phyloP scores from a whole-genome alignment of 345 rosid genomes.

The Lepidium africanum region DNA sequence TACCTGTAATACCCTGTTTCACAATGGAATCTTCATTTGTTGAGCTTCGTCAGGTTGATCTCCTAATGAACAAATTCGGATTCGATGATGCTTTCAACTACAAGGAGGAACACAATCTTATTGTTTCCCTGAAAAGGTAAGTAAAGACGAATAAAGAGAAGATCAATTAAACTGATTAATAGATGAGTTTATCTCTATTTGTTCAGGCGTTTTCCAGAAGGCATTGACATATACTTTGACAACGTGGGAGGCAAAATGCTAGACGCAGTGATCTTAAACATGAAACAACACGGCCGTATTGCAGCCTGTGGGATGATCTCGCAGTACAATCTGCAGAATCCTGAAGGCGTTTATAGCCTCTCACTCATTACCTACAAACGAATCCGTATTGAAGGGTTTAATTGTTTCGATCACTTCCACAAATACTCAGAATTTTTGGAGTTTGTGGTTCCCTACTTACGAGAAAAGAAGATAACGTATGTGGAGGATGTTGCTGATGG shows the following conservation, averaged over 20 bases:
- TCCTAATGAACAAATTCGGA: slow-evolving; percentile 46
- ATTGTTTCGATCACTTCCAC: slow-evolving; percentile 35
- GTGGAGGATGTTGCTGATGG: slow-evolving; percentile 54
- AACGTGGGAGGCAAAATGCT: slow-evolving; percentile 51
- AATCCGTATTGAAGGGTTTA: slow-evolving; percentile 31
- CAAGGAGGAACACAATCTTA: slow-evolving; percentile 39
- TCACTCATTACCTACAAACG: slow-evolving; percentile 16
- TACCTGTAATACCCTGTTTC: background rate
- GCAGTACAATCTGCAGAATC: slow-evolving; percentile 37
- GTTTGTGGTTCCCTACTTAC: slow-evolving; percentile 28
- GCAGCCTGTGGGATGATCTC: slow-evolving; percentile 57
- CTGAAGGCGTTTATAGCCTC: slow-evolving; percentile 27
- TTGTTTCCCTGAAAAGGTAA: slow-evolving; percentile 42
- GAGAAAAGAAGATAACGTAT: slow-evolving; percentile 41
- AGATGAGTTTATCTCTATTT: background rate
- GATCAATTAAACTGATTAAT: background rate
- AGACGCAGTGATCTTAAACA: slow-evolving; percentile 45
- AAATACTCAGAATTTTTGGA: slow-evolving; percentile 36
- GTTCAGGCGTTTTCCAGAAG: slow-evolving; percentile 28
- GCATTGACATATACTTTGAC: slow-evolving; percentile 33
- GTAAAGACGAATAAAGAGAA: background rate
- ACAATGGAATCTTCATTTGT: background rate
- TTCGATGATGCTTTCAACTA: slow-evolving; percentile 65
- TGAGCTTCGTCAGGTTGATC: slow-evolving; percentile 11
- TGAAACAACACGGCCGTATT: slow-evolving; percentile 40